A percentile compares a stretch with the other conserved stretches of the same genome.
These are phyloP conservation scores for Pleomassaria siparia DNA, from an alignment of 2,329 filamentous ascomycete species.

Conservation along the genomic window DNA sequence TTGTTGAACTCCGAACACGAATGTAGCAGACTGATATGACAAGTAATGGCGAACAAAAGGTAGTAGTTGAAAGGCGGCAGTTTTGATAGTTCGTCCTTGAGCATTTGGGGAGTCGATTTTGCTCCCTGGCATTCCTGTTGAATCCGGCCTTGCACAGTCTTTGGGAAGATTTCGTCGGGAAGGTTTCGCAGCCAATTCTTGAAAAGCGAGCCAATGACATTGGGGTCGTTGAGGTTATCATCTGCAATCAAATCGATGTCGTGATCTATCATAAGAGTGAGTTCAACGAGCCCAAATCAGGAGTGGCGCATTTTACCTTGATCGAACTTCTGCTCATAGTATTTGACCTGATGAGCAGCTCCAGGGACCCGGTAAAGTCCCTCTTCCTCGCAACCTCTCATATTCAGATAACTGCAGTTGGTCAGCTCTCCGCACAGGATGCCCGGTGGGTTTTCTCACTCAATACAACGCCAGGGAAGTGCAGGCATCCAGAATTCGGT, in stretches of 20 bases:
- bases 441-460: conserved; percentile 51
- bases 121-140: conserved; percentile 77
- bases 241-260: conserved; percentile 91
- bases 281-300: neutral
- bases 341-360: conserved; percentile 85
- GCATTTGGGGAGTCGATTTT: conserved; percentile 77
- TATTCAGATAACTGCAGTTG: conserved; percentile 73
- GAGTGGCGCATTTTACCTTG: conserved; percentile 59
- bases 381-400: conserved; percentile 90
- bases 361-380: conserved; percentile 91
- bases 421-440: conserved; percentile 11
- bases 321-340: conserved; percentile 91
- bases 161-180: conserved; percentile 92
- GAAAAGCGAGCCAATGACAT: conserved; percentile 93
- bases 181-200: conserved; percentile 94
- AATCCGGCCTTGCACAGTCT: conserved; percentile 76
- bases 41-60: conserved; percentile 94
- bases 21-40: conserved; percentile 87
- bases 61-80: conserved; percentile 98
- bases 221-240: conserved; percentile 88
- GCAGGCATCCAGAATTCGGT: conserved; percentile 99
- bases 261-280: conserved; percentile 57
- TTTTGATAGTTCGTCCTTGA: conserved; percentile 89
- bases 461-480: conserved; percentile 91
- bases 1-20: conserved; percentile 95